Percentiles rank a stretch among this genome's conserved stretches.
Conservation (phyloP, 371 early-diverging fungal genomes). For the Rhizopus delemar region DNA sequence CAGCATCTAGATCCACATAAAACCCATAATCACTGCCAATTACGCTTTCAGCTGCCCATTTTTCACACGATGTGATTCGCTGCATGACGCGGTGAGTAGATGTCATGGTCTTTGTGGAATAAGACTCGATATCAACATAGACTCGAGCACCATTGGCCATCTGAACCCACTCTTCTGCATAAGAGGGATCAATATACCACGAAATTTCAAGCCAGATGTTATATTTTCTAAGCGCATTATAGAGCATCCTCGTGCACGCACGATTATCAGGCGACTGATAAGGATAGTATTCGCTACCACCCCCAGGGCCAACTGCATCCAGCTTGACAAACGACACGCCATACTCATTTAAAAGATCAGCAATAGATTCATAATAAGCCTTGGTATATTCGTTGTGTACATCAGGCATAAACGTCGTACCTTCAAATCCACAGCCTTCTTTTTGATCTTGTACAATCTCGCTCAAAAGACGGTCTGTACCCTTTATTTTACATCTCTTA, state of each 20-base stretch:
- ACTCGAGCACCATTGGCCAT: constrained; percentile 43
- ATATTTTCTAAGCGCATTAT: constrained; percentile 32
- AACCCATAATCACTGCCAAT: constrained; percentile 37
- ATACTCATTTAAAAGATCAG: constrained; percentile 41
- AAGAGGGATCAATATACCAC: constrained; percentile 41
- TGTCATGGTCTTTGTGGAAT: constrained; percentile 45
- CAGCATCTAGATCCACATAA: constrained; percentile 46
- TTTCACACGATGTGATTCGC: constrained; percentile 35
- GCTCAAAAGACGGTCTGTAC: constrained; percentile 19
- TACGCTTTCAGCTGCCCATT: constrained; percentile 30
- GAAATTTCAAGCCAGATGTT: constrained; percentile 46
- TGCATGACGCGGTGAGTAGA: constrained; percentile 45
- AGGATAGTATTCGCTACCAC: constrained; percentile 35
- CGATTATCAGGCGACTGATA: constrained; percentile 39
- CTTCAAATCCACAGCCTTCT: constrained; percentile 48
- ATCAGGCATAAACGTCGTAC: constrained; percentile 45
- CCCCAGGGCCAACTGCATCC: constrained; percentile 50
- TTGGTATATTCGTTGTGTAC: constrained; percentile 30
- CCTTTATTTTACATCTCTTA: constrained; percentile 25
- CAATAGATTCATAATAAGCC: constrained; percentile 42
- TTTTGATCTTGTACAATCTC: constrained; percentile 26
- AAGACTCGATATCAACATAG: constrained; percentile 47
- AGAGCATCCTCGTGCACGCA: constrained; percentile 32
- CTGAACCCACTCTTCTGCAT: constrained; percentile 40
- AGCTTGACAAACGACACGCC: constrained; percentile 43